A percentile compares a stretch with the other conserved stretches of the same genome.
phyloP scores from a whole-genome alignment of 306 rosid species.

The Cucurbita argyrosperma region DNA sequence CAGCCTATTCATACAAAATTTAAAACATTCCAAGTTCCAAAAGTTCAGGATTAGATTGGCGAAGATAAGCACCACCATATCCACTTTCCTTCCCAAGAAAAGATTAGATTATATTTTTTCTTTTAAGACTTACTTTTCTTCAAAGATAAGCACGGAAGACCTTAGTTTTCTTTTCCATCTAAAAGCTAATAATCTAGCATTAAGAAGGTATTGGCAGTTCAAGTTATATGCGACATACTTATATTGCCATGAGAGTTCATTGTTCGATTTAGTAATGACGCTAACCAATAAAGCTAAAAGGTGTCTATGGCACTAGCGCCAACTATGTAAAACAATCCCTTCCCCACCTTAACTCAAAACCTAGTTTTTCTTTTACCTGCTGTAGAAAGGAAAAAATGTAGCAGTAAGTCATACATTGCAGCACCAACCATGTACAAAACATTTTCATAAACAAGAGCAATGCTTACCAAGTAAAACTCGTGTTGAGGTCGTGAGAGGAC shows the following conservation, averaged over 20 bases:
- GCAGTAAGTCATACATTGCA: neutral
- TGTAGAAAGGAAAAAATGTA: neutral
- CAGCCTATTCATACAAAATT: neutral
- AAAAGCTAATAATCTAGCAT: neutral
- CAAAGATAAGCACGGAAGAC: neutral
- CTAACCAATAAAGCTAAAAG: neutral
- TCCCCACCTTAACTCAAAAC: neutral
- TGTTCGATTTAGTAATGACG: neutral
- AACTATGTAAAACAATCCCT: neutral
- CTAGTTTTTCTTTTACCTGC: neutral
- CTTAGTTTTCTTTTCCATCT: neutral
- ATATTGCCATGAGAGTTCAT: neutral
- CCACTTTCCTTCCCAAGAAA: neutral
- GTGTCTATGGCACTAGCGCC: neutral
- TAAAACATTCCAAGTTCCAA: neutral
- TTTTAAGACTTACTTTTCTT: neutral
- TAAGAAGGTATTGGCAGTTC: neutral
- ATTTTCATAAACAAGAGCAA: neutral
- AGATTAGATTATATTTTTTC: neutral
- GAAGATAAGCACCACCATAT: neutral
- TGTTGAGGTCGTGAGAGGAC: conserved; percentile 96
- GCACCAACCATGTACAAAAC: neutral
- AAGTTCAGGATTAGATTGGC: neutral
- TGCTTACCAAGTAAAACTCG: conserved; percentile 69
- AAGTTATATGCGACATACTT: neutral